Evolutionary conservation across 352 stramenopile species (phyloP), one percentile per base, ranked within the genome.

Genomic region (Globisporangium rhizosaccharum): DNA sequence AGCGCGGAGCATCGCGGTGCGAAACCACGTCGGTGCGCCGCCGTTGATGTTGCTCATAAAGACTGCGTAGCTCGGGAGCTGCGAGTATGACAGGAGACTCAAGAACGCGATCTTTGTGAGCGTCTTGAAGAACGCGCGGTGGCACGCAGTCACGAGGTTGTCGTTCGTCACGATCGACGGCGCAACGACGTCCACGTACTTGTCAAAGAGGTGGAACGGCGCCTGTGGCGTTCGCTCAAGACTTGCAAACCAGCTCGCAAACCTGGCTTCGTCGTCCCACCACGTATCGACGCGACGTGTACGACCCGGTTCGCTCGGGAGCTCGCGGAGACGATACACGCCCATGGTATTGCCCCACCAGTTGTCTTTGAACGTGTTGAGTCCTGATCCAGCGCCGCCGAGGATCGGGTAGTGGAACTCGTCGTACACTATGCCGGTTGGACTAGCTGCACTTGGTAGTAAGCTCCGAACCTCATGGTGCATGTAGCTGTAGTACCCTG

Each of bases 41-140:
- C 69, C 66, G 47, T 73, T 70, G 17, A 65, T 46, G 42, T 76
- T 73, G 48, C 66, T 61, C 69, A 76, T 76, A 53, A 67, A 76
- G 0, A 73, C 30, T 23, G 72, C 53, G 52, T 73, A 71, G 36
- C 56, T 64, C 5, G 66, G 59, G 17, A 61, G 51, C 25, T 65
- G 56, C 2, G 69, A 70, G 11, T 25, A 18, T 0, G 62, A 50
- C 3, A 76, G 47, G 0, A 76, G 9, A 33, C 59, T 73, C 17
- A 76, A 57, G 56, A 64, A 76, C 26, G 62, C 37, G 46, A 76
- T 47, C 50, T 76, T 76, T 33, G 51, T 59, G 4, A 76, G 30
- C 3, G 66, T 61, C 51, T 73, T 73, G 66, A 70, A 76, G 47
- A 76, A 73, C 8, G 66, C 69, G n/a, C 69, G 66, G 41, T 76